Evolutionary conservation across 495 filamentous ascomycete genomes (phyloP).

Genomic region (Entonaema liquescens): DNA sequence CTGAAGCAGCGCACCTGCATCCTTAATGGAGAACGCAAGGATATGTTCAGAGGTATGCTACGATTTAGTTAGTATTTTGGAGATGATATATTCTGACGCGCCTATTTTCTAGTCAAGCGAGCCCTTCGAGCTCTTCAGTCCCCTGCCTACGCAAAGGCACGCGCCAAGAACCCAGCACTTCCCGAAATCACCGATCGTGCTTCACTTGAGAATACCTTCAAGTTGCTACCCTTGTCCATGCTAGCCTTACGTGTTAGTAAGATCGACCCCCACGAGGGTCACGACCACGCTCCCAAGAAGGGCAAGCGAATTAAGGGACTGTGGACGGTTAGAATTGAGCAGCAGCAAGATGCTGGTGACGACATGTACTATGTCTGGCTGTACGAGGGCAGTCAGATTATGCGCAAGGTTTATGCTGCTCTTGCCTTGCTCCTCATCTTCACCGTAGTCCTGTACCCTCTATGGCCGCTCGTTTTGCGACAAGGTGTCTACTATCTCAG

Average conservation of each 20-base stretch:
- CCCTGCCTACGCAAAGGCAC: slow-evolving; percentile 84
- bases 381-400: slow-evolving; percentile 93
- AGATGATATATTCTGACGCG: slow-evolving; percentile 8
- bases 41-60: slow-evolving; percentile 89
- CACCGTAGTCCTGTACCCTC: slow-evolving; percentile 89
- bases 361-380: slow-evolving; percentile 97
- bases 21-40: slow-evolving; percentile 94
- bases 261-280: slow-evolving; percentile 76
- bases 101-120: slow-evolving; percentile 78
- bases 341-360: slow-evolving; percentile 90
- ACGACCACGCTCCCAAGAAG: slow-evolving; percentile 72
- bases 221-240: slow-evolving; percentile 94
- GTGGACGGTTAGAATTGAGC: slow-evolving; percentile 96
- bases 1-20: slow-evolving; percentile 93
- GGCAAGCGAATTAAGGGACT: slow-evolving; percentile 92
- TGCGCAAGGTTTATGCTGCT: slow-evolving; percentile 87
- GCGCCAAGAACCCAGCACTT: slow-evolving; percentile 86
- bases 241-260: slow-evolving; percentile 91
- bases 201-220: slow-evolving; percentile 90
- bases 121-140: slow-evolving; percentile 93
- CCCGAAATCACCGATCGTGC: slow-evolving; percentile 87
- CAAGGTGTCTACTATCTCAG: slow-evolving; percentile 97
- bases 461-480: slow-evolving; percentile 92
- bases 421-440: slow-evolving; percentile 85
- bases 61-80: neutral